Evolutionary conservation across 1,139 yeast species (phyloP).

Genomic region (Nematodospora anomalae): DNA sequence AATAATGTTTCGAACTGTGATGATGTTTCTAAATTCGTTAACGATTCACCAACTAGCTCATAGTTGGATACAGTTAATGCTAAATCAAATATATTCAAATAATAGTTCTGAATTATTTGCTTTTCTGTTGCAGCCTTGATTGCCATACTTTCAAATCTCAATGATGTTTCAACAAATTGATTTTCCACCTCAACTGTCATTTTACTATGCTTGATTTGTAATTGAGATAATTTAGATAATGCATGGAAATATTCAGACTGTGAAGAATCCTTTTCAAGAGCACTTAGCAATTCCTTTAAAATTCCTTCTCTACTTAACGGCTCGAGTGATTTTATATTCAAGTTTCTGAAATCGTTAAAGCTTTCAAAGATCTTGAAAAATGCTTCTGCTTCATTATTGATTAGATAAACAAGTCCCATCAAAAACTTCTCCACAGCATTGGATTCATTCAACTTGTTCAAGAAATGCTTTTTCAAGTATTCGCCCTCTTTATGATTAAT

Average conservation of each 20-base stretch:
- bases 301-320: slow-evolving; percentile 17
- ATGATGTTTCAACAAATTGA: slow-evolving; percentile 26
- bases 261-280: slow-evolving; percentile 17
- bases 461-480: slow-evolving; percentile 23
- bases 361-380: slow-evolving; percentile 25
- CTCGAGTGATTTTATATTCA: slow-evolving; percentile 6
- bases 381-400: slow-evolving; percentile 27
- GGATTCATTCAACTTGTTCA: slow-evolving; percentile 20
- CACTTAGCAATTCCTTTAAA: slow-evolving; percentile 22
- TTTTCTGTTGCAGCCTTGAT: slow-evolving; percentile 13
- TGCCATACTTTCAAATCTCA: slow-evolving; percentile 35
- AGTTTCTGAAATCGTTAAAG: slow-evolving; percentile 18
- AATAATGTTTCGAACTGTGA: slow-evolving; percentile 18
- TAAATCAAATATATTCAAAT: slow-evolving; percentile 33
- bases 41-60: slow-evolving; percentile 27
- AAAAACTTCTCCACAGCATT: slow-evolving; percentile 26
- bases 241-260: slow-evolving; percentile 37
- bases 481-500: slow-evolving; percentile 30
- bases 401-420: slow-evolving; percentile 35
- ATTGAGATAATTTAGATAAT: slow-evolving; percentile 30
- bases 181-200: slow-evolving; percentile 14
- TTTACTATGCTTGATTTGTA: slow-evolving; percentile 16
- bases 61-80: slow-evolving; percentile 28
- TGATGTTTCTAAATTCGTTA: slow-evolving; percentile 20
- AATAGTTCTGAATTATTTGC: slow-evolving; percentile 20